Base-by-base conservation (phyloP, 108 stramenopile species). In the Pseudonitzschia multistriata region DNA sequence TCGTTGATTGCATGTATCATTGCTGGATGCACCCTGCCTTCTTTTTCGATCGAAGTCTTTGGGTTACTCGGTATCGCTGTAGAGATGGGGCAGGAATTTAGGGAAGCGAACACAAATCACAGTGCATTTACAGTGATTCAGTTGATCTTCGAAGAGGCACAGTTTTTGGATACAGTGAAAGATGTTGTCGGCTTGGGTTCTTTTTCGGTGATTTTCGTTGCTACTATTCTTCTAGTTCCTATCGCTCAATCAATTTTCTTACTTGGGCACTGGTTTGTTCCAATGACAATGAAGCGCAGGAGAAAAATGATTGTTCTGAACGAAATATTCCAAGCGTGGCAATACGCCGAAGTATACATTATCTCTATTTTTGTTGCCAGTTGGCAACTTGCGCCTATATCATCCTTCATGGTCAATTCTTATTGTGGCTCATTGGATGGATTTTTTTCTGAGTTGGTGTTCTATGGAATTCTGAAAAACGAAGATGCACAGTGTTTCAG, bases 311-410 rank as follows among this genome's bases (percentile, higher is more conserved):
- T 50, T 15, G 68, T 76, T 0, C 29, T 83, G 29, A 72, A 79
- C 62, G 89, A 93, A 55, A 71, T 79, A 33, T 54, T 93, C 7
- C 69, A 70, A 63, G 89, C 89, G 22, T 93, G 92, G 92, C 89
- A 93, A 45, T 93, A 93, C 52, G 83, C 79, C 53, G 92, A 93
- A 69, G 92, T 93, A 10, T 91, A 82, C 67, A 72, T 93, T 11
- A 42, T 93, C 21, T 76, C 87, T 11, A 66, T 89, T 49, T 70
- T 91, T 54, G 87, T 93, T 40, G 74, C 85, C 5, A 83, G 79
- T 28, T 91, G 88, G 92, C 92, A 93, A 66, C 68, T 93, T 28
- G 88, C 86, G 0, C 81, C 78, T 0, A 79, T 90, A 21, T 80
- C 78, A 17, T 86, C 86, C 33, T 88, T 78, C 63, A 88, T 93